These are phyloP conservation scores for Vicia sativa DNA, from an alignment of 306 rosid species.

Conservation along the genomic window DNA sequence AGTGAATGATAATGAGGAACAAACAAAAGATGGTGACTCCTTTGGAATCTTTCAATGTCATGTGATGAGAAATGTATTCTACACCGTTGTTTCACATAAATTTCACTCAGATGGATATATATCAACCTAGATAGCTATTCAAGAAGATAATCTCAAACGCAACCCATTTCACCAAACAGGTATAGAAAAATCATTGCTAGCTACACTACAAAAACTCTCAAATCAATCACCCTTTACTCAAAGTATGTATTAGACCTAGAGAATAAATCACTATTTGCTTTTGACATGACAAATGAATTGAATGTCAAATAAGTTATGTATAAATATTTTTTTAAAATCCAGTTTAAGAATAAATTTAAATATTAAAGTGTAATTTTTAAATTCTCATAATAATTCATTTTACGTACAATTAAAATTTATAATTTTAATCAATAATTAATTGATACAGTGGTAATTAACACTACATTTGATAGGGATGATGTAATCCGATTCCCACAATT, in stretches of 20 bases:
- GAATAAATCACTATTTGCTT: not conserved
- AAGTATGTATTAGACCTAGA: not conserved
- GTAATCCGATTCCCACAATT: too few species aligned
- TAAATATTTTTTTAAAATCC: too few species aligned
- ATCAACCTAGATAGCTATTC: not conserved
- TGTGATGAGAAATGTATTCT: constrained; percentile 14
- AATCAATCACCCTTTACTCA: constrained; percentile 3
- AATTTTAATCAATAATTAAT: too few species aligned
- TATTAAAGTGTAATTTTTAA: too few species aligned
- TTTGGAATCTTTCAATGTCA: constrained; percentile 43
- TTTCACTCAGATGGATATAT: not conserved
- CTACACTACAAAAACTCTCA: constrained; percentile 29
- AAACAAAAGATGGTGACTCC: constrained; percentile 43
- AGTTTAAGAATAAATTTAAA: too few species aligned
- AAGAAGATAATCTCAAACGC: constrained; percentile 5
- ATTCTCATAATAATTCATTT: too few species aligned
- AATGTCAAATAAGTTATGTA: too few species aligned
- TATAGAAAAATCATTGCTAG: constrained; percentile 16
- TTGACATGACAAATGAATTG: too few species aligned
- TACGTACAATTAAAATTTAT: too few species aligned
- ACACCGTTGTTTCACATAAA: constrained; percentile 20
- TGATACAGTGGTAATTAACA: too few species aligned
- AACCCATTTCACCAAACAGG: constrained; percentile 5
- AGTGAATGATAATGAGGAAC: constrained; percentile 40
- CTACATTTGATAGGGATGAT: too few species aligned